phyloP scores from a whole-genome alignment of 1,284 basidiomycete species.

The Fomitiporia mediterranea region DNA sequence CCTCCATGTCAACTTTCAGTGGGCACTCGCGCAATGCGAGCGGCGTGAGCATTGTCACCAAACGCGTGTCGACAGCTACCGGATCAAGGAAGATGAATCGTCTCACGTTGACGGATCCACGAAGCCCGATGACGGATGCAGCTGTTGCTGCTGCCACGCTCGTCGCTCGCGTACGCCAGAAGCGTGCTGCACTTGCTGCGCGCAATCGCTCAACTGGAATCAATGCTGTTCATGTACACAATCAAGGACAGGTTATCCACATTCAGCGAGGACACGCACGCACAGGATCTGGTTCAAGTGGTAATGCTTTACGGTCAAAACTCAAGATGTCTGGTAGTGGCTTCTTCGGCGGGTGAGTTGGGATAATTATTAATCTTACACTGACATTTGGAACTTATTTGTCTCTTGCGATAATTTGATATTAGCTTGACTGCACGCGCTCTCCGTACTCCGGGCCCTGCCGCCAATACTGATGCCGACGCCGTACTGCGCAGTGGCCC shows the following conservation, averaged over 20 bases:
- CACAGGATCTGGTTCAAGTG: not conserved
- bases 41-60: not conserved
- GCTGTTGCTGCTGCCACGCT: constrained; percentile 17
- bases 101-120: constrained; percentile 16
- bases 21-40: constrained; percentile 3
- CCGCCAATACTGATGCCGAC: not conserved
- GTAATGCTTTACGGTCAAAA: constrained; percentile 7
- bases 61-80: not conserved
- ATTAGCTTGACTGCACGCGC: constrained; percentile 8
- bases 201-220: not conserved
- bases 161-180: constrained; percentile 17
- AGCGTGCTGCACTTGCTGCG: constrained; percentile 11
- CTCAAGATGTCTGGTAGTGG: constrained; percentile 15
- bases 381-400: constrained; percentile 8
- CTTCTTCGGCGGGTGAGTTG: constrained; percentile 17
- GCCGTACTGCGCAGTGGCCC: not conserved
- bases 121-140: constrained; percentile 17
- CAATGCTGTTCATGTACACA: not conserved
- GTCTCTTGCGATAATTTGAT: not conserved
- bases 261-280: constrained; percentile 4
- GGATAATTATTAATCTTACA: no score
- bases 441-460: not conserved
- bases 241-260: no score
- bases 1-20: constrained; percentile 7
- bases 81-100: constrained; percentile 18